Evolutionary conservation across 495 filamentous ascomycete genomes (phyloP).

Genomic region (Penicillium coprophilum): DNA sequence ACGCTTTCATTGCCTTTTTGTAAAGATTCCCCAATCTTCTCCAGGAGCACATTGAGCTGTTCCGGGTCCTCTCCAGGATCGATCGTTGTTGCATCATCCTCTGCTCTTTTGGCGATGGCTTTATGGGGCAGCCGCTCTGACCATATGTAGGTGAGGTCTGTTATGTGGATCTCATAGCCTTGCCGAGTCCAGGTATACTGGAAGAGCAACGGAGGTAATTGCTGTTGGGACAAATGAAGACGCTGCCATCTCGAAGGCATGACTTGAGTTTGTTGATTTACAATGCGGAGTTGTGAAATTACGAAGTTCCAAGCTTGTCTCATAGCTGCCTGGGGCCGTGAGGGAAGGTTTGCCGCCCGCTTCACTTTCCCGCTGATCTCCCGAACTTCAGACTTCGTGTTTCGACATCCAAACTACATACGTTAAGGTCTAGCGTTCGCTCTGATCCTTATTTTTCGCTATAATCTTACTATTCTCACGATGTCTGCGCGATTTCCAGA

Average conservation of each 20-base stretch:
- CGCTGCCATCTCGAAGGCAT: conserved; percentile 46
- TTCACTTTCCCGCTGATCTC: conserved; percentile 31
- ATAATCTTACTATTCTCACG: neutral
- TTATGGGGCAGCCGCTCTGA: conserved; percentile 62
- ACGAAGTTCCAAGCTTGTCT: neutral
- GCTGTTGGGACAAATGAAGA: conserved; percentile 23
- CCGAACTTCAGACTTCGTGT: conserved; percentile 21
- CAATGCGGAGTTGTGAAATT: neutral
- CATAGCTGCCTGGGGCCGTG: conserved; percentile 23
- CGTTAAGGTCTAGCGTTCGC: neutral
- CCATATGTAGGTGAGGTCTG: conserved; percentile 88
- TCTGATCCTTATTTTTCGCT: conserved; percentile 4
- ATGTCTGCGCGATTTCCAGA: conserved; percentile 41
- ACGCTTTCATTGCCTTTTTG: conserved; percentile 40
- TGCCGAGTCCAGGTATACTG: conserved; percentile 49
- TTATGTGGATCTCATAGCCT: conserved; percentile 73
- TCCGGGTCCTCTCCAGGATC: conserved; percentile 76
- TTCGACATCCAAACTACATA: conserved; percentile 7
- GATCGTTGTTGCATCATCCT: conserved; percentile 69
- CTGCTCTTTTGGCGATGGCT: conserved; percentile 64
- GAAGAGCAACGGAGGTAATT: conserved; percentile 53
- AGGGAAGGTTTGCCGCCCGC: conserved; percentile 32
- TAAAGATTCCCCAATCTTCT: conserved; percentile 67
- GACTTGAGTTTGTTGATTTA: conserved; percentile 4
- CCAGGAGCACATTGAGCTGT: conserved; percentile 70